Conservation (phyloP, 2,329 filamentous ascomycete species). For the Apiospora pterosperma region DNA sequence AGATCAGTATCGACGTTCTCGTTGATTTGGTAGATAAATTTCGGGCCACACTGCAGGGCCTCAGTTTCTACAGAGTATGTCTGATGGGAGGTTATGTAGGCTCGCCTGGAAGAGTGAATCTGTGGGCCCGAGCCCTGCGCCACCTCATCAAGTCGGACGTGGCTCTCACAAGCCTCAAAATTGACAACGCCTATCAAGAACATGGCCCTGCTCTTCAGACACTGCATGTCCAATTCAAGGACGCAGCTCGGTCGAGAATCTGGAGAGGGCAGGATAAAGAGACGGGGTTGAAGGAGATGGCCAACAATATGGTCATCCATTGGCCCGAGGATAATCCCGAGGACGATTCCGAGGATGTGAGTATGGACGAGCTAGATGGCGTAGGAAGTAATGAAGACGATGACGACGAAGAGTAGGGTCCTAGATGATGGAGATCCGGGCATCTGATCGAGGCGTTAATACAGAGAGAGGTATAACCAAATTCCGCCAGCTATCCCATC, state of each 20-base stretch:
- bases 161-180: constrained; percentile 25
- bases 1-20: neutral
- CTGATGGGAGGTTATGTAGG: neutral
- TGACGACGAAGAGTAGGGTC: constrained; percentile 13
- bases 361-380: neutral
- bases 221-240: neutral
- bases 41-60: neutral
- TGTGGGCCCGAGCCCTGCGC: neutral
- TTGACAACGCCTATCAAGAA: constrained; percentile 26
- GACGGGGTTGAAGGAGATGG: constrained; percentile 29
- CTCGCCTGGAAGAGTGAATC: neutral
- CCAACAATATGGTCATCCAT: constrained; percentile 10
- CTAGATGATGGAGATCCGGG: no score
- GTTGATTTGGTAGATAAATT: neutral
- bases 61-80: constrained; percentile 8
- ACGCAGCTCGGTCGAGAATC: neutral
- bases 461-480: no score
- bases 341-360: constrained; percentile 11
- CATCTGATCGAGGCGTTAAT: no score
- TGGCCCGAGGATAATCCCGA: constrained; percentile 14
- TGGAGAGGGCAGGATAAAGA: constrained; percentile 33
- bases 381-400: constrained; percentile 8
- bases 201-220: neutral
- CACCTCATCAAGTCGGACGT: constrained; percentile 12
- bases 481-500: no score